Percentiles rank a stretch among this genome's conserved stretches.
phyloP scores from a whole-genome alignment of 306 rosid genomes.

The Prunus armeniaca region DNA sequence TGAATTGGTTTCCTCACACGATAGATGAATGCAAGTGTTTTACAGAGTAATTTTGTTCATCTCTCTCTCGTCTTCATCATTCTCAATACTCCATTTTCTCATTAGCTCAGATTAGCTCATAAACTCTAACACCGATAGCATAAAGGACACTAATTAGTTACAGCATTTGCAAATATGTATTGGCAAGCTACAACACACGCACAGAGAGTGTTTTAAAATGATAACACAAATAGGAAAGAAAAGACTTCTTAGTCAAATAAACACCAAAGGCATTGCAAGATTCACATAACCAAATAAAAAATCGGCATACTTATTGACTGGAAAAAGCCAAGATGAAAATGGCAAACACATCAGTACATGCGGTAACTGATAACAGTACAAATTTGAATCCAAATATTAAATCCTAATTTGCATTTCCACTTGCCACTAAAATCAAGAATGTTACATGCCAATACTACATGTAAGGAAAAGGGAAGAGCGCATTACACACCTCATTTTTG shows the following conservation, averaged over 20 bases:
- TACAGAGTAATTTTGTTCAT: no score
- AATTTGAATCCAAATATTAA: not conserved
- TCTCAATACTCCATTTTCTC: no score
- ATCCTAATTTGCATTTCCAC: not conserved
- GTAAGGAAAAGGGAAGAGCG: not conserved
- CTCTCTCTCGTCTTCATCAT: no score
- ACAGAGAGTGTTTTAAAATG: not conserved
- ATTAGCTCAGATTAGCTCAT: no score
- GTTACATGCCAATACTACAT: not conserved
- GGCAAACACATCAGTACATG: no score
- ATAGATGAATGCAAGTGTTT: no score
- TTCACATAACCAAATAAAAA: not conserved
- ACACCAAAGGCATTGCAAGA: not conserved
- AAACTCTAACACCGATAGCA: no score
- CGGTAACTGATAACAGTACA: not conserved
- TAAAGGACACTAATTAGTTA: not conserved
- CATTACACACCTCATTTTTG: slow-evolving; percentile 36
- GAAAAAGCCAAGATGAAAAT: not conserved
- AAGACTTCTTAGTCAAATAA: not conserved
- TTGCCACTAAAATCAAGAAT: not conserved
- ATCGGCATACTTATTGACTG: not conserved
- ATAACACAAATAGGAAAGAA: no score
- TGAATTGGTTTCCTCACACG: no score
- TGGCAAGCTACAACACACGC: not conserved
- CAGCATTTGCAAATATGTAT: not conserved